Evolutionary conservation across 345 rosid genomes (phyloP).

Genomic region (Hypericum perforatum): DNA sequence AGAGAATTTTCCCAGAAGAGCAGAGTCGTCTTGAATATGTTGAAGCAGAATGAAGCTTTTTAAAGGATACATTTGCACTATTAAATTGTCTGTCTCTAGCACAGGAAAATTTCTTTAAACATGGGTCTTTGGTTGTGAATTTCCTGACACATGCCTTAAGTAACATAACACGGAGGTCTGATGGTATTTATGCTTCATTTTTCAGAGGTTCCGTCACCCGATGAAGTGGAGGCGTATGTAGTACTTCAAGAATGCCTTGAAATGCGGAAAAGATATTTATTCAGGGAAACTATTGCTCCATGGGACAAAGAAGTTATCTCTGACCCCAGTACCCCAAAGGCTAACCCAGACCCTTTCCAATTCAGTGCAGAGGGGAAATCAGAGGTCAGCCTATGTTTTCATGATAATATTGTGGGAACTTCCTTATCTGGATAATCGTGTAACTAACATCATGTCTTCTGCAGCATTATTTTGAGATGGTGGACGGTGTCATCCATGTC

Average conservation of each 20-base stretch:
- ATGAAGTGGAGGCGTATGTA: slow-evolving; percentile 72
- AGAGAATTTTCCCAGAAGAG: no score
- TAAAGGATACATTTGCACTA: no score
- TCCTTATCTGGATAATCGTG: neutral
- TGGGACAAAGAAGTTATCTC: slow-evolving; percentile 94
- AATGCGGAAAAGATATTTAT: slow-evolving; percentile 69
- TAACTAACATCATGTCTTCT: slow-evolving; percentile 12
- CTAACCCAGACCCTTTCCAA: slow-evolving; percentile 76
- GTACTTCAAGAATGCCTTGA: slow-evolving; percentile 93
- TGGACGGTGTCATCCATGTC: slow-evolving; percentile 93
- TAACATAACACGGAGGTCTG: neutral
- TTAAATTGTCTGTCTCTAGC: no score
- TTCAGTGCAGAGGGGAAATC: slow-evolving; percentile 68
- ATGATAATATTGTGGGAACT: neutral
- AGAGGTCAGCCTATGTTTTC: slow-evolving; percentile 40
- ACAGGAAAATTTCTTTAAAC: no score
- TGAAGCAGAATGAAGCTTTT: no score
- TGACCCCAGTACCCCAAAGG: slow-evolving; percentile 97
- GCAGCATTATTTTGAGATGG: slow-evolving; percentile 93
- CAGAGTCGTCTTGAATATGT: no score
- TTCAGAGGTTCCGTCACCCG: slow-evolving; percentile 70
- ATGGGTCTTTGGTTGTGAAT: no score
- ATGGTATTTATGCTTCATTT: slow-evolving; percentile 1
- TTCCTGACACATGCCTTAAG: no score
- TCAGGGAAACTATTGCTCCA: slow-evolving; percentile 78